phyloP scores from a whole-genome alignment of 495 filamentous ascomycete genomes.

The Penicillium argentinense region DNA sequence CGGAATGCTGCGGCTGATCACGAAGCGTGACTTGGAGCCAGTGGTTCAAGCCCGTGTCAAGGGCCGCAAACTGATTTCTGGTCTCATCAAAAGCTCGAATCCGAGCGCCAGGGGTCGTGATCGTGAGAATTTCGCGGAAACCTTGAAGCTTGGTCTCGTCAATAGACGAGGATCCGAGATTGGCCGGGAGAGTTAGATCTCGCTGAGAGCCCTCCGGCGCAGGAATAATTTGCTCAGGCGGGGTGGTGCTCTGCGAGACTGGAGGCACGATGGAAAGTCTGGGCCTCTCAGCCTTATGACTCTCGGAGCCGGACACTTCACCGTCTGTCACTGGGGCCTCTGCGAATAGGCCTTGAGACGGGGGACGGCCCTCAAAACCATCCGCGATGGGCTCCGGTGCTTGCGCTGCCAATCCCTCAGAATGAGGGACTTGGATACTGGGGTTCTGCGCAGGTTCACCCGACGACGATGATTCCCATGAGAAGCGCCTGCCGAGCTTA shows the following conservation, averaged over 20 bases:
- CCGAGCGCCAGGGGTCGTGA: conserved; percentile 60
- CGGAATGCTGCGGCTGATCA: conserved; percentile 52
- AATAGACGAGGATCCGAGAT: conserved; percentile 11
- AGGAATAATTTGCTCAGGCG: conserved; percentile 20
- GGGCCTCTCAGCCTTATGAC: conserved; percentile 15
- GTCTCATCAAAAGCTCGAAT: conserved; percentile 69
- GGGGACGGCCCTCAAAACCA: not conserved
- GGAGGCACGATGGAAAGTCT: conserved; percentile 28
- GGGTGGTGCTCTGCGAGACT: conserved; percentile 12
- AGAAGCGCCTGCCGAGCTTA: conserved; percentile 38
- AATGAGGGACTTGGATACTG: conserved; percentile 5
- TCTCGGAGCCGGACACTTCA: conserved; percentile 12
- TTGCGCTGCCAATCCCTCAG: conserved; percentile 11
- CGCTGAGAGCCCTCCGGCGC: conserved; percentile 2
- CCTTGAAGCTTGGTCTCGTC: conserved; percentile 46
- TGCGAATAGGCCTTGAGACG: conserved; percentile 18
- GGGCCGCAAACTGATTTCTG: conserved; percentile 64
- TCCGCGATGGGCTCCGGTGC: conserved; percentile 16
- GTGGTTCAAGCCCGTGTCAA: conserved; percentile 70
- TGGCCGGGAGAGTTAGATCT: not conserved
- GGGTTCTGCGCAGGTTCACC: conserved; percentile 21
- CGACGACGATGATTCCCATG: conserved; percentile 40
- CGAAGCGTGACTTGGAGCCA: conserved; percentile 62
- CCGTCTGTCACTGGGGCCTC: conserved; percentile 18
- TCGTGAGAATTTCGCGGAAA: conserved; percentile 72